Conservation (phyloP, 345 rosid genomes). For the Aquilaria sinensis region DNA sequence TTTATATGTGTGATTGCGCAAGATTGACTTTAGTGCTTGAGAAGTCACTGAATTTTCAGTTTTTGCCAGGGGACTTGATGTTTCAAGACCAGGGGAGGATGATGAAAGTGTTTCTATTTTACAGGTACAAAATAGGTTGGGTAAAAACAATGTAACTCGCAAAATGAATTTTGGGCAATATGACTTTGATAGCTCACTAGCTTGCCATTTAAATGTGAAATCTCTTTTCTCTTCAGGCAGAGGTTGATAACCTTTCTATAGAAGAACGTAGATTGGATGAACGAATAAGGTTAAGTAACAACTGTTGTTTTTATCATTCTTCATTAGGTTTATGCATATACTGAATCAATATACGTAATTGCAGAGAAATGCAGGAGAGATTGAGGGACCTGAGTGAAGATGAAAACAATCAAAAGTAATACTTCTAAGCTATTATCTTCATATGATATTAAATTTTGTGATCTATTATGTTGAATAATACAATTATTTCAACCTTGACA, state of each 20-base stretch:
- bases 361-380: slow-evolving; percentile 77
- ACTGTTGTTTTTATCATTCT: slow-evolving; percentile 6
- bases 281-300: slow-evolving; percentile 36
- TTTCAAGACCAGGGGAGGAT: slow-evolving; percentile 65
- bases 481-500: slow-evolving; percentile 22
- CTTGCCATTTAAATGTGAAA: too few species aligned
- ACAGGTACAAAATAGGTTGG: slow-evolving; percentile 43
- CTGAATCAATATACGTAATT: background rate
- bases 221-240: slow-evolving; percentile 36
- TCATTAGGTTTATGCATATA: background rate
- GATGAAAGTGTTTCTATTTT: slow-evolving; percentile 55
- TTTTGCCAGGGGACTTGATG: slow-evolving; percentile 69
- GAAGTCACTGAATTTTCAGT: slow-evolving; percentile 9
- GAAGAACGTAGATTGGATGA: slow-evolving; percentile 57
- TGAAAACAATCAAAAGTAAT: slow-evolving; percentile 66
- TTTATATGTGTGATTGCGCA: background rate
- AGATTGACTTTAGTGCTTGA: slow-evolving; percentile 4
- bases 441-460: background rate
- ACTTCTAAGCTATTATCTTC: background rate
- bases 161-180: background rate
- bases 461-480: slow-evolving; percentile 2
- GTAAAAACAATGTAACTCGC: too few species aligned
- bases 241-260: slow-evolving; percentile 54
- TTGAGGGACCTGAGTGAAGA: slow-evolving; percentile 79
- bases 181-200: too few species aligned